Percentiles rank a stretch among this genome's conserved stretches.
Evolutionary conservation across 495 filamentous ascomycete genomes (phyloP).

Genomic region (Thozetella sp.): DNA sequence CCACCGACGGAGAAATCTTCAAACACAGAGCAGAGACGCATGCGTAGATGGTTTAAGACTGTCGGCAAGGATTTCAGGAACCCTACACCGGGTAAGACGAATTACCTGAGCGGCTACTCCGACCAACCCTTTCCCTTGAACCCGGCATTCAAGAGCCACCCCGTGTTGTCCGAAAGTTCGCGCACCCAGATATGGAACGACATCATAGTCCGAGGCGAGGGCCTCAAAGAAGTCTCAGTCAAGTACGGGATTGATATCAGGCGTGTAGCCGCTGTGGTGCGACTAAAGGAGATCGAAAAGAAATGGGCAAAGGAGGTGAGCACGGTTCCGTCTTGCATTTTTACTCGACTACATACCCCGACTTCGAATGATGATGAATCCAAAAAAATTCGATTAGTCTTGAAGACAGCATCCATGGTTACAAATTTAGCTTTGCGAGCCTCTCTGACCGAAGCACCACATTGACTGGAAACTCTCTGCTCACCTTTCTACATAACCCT

Average conservation of each 20-base stretch:
- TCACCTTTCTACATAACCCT: slow-evolving; percentile 6
- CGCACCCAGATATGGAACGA: slow-evolving; percentile 73
- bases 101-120: slow-evolving; percentile 10
- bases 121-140: slow-evolving; percentile 76
- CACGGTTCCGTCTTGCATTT: slow-evolving; percentile 20
- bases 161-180: slow-evolving; percentile 75
- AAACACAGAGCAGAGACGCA: slow-evolving; percentile 15
- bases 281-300: slow-evolving; percentile 87
- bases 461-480: slow-evolving; percentile 6
- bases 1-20: slow-evolving; percentile 8
- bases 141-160: slow-evolving; percentile 65
- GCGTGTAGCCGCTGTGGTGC: slow-evolving; percentile 84
- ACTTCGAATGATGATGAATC: slow-evolving; percentile 61
- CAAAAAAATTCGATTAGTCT: slow-evolving; percentile 98
- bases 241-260: slow-evolving; percentile 79
- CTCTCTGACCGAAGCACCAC: slow-evolving; percentile 38
- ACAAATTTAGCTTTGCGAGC: slow-evolving; percentile 56
- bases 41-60: slow-evolving; percentile 13
- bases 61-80: slow-evolving; percentile 6
- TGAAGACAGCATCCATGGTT: slow-evolving; percentile 89
- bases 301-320: slow-evolving; percentile 71
- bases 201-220: slow-evolving; percentile 64
- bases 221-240: slow-evolving; percentile 78
- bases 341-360: slow-evolving; percentile 10
- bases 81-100: slow-evolving; percentile 3